A percentile compares a stretch with the other conserved stretches of the same genome.
phyloP scores from a whole-genome alignment of 495 filamentous ascomycete genomes.

The Pyrenopolyporus hunteri region DNA sequence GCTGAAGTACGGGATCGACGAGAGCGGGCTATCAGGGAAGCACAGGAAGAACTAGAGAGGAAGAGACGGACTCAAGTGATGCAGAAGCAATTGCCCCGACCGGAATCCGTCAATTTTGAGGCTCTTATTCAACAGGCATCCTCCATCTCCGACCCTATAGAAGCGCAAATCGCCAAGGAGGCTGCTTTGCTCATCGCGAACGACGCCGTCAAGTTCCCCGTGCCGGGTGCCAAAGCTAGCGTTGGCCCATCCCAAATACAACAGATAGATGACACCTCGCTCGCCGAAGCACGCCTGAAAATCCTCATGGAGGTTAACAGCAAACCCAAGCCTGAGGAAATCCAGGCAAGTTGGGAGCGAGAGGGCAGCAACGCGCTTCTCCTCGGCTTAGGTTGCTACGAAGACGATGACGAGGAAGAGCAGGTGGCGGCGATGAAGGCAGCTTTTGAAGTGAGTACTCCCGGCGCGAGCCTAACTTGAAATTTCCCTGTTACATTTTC shows the following conservation, averaged over 20 bases:
- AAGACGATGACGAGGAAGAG: constrained; percentile 71
- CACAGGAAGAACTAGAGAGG: constrained; percentile 75
- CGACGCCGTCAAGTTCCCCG: constrained; percentile 76
- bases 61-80: constrained; percentile 87
- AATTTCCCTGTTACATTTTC: constrained; percentile 1
- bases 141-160: constrained; percentile 44
- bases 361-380: constrained; percentile 64
- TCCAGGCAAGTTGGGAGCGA: constrained; percentile 71
- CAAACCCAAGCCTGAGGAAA: constrained; percentile 63
- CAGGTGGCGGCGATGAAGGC: constrained; percentile 64
- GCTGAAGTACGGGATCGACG: constrained; percentile 80
- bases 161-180: constrained; percentile 72
- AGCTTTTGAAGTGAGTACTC: constrained; percentile 67
- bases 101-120: constrained; percentile 72
- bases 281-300: constrained; percentile 77
- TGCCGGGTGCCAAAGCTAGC: constrained; percentile 67
- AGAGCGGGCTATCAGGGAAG: constrained; percentile 69
- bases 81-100: constrained; percentile 82
- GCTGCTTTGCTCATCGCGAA: constrained; percentile 78
- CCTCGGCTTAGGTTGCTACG: constrained; percentile 79
- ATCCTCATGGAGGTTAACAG: constrained; percentile 73
- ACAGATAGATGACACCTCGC: constrained; percentile 68
- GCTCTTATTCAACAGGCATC: constrained; percentile 66
- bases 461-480: not conserved
- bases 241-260: constrained; percentile 66